Evolutionary conservation across 1,284 basidiomycete genomes (phyloP).

Genomic region (Cryptococcus sp.): DNA sequence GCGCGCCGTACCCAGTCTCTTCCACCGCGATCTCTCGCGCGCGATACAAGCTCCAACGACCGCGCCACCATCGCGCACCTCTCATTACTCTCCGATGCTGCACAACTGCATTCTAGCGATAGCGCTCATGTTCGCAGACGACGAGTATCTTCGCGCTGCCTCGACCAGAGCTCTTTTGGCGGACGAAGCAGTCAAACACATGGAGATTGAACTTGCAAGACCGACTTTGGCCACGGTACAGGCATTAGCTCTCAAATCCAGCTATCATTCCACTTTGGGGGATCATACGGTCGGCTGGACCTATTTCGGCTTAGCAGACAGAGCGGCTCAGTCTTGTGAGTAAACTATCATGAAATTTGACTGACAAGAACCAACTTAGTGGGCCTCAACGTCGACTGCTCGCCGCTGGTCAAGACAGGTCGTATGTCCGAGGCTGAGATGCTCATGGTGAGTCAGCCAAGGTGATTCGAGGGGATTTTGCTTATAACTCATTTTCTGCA

Average conservation of each 20-base stretch:
- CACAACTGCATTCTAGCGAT: constrained; percentile 68
- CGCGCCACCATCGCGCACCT: constrained; percentile 54
- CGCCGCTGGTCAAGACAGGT: constrained; percentile 19
- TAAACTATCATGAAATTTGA: background rate
- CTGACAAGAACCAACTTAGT: constrained; percentile 13
- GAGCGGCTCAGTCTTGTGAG: constrained; percentile 32
- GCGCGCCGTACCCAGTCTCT: constrained; percentile 28
- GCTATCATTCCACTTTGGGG: constrained; percentile 59
- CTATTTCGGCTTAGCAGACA: constrained; percentile 31
- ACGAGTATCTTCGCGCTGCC: constrained; percentile 58
- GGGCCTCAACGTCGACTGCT: constrained; percentile 25
- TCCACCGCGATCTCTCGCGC: constrained; percentile 23
- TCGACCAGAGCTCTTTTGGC: constrained; percentile 60
- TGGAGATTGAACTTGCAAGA: constrained; percentile 62
- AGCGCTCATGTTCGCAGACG: constrained; percentile 63
- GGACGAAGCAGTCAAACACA: constrained; percentile 59
- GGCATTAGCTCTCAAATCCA: constrained; percentile 61
- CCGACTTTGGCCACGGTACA: constrained; percentile 64
- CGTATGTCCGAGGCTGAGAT: constrained; percentile 23
- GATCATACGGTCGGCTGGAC: constrained; percentile 38
- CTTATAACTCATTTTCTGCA: background rate
- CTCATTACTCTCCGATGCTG: constrained; percentile 69
- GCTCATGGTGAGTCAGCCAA: background rate
- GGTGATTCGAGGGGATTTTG: too few species aligned
- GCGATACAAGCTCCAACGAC: constrained; percentile 9